These are phyloP conservation scores for Dillenia turbinata DNA, from an alignment of 164 flowering plant genomes.

Conservation along the genomic window DNA sequence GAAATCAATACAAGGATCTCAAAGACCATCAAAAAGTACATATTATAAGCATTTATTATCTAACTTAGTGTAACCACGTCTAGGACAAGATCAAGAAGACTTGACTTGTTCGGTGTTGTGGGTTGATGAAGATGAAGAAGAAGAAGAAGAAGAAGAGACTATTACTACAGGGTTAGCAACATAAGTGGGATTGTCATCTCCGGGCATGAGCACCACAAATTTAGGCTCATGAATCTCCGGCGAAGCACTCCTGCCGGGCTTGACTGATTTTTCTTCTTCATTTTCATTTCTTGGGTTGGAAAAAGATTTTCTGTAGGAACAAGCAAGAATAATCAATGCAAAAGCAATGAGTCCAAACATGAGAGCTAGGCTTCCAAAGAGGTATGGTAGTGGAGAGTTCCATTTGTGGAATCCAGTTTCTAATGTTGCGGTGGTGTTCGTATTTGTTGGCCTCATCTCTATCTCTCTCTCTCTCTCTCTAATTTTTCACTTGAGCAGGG, in stretches of 20 bases:
- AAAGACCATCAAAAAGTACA: background rate
- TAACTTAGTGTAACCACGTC: background rate
- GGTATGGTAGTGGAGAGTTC: constrained; percentile 45
- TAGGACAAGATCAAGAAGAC: background rate
- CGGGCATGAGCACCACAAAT: constrained; percentile 60
- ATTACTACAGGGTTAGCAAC: constrained; percentile 34
- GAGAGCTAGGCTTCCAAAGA: constrained; percentile 36
- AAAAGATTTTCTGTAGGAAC: constrained; percentile 24
- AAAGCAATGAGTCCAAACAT: constrained; percentile 35
- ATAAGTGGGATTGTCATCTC: constrained; percentile 39
- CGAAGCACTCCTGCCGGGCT: background rate
- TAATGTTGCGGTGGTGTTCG: constrained; percentile 6
- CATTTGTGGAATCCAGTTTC: constrained; percentile 14
- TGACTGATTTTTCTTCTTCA: constrained; percentile 9
- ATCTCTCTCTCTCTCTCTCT: constrained; percentile 11
- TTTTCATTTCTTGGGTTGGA: background rate
- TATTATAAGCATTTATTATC: too few relatives aligned
- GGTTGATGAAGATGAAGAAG: constrained; percentile 10
- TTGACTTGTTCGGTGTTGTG: constrained; percentile 7
- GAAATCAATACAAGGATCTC: too few relatives aligned
- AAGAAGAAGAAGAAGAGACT: too few relatives aligned
- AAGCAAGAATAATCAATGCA: constrained; percentile 40
- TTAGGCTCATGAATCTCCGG: constrained; percentile 25
- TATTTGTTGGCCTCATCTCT: constrained; percentile 13
- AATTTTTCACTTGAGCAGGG: background rate